A percentile compares a stretch with the other conserved stretches of the same genome.
These are phyloP conservation scores for Dissophora ornata DNA, from an alignment of 192 early-diverging fungal species.

Conservation along the genomic window DNA sequence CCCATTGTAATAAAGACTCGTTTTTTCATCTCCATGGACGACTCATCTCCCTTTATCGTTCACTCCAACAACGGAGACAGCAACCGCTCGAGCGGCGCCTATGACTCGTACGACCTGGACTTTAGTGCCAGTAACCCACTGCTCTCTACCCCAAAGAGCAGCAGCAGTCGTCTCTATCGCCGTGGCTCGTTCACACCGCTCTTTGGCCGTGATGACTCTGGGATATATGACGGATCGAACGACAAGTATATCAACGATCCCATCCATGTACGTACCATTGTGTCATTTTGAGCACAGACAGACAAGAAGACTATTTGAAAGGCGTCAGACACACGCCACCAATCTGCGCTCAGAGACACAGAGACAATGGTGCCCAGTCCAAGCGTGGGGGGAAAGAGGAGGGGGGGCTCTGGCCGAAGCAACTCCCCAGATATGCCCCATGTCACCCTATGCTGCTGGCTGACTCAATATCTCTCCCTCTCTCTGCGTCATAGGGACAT, in stretches of 20 bases:
- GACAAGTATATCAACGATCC: conserved; percentile 78
- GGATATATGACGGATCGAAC: conserved; percentile 26
- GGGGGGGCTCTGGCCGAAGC: too few species aligned
- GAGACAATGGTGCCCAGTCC: too few species aligned
- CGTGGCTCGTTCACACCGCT: conserved; percentile 38
- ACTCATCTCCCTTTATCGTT: conserved; percentile 18
- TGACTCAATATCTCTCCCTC: not conserved
- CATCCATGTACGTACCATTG: conserved; percentile 67
- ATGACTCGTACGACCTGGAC: not conserved
- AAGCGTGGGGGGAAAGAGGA: too few species aligned
- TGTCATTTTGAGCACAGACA: conserved; percentile 12
- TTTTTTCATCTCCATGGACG: conserved; percentile 14
- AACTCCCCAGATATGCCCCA: too few species aligned
- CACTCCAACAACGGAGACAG: conserved; percentile 1
- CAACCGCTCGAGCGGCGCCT: not conserved
- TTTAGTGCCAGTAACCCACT: conserved; percentile 11
- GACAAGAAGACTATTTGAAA: not conserved
- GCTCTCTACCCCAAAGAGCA: conserved; percentile 11
- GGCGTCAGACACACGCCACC: too few species aligned
- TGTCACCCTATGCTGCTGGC: too few species aligned
- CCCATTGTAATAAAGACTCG: conserved; percentile 12
- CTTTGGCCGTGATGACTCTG: conserved; percentile 48
- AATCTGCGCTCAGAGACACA: too few species aligned
- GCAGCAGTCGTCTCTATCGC: conserved; percentile 22
- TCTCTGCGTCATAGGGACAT: conserved; percentile 64